Percentiles rank a stretch among this genome's conserved stretches.
These are phyloP conservation scores for Eutypella sp. DNA, from an alignment of 2,329 filamentous ascomycete species.

Conservation along the genomic window DNA sequence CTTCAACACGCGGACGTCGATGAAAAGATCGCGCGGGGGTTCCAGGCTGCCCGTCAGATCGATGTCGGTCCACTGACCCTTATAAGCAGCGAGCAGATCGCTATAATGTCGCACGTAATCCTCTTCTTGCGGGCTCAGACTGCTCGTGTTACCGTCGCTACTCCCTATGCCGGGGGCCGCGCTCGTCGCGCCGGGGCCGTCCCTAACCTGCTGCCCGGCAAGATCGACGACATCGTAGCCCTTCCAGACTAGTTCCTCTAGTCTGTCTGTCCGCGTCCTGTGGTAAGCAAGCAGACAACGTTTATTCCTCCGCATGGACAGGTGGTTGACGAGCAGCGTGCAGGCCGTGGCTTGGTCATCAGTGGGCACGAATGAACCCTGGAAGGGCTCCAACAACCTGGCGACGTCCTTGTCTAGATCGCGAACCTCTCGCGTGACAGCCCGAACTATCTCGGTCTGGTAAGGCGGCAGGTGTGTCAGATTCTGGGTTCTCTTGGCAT, in stretches of 20 bases:
- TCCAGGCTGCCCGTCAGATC: conserved; percentile 91
- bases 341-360: conserved; percentile 80
- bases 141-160: conserved; percentile 58
- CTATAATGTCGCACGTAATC: conserved; percentile 92
- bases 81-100: conserved; percentile 90
- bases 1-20: conserved; percentile 91
- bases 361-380: conserved; percentile 78
- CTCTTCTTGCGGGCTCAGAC: conserved; percentile 90
- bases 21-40: conserved; percentile 91
- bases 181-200: conserved; percentile 28
- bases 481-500: conserved; percentile 91
- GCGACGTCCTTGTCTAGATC: conserved; percentile 85
- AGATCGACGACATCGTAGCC: conserved; percentile 78
- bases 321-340: conserved; percentile 84
- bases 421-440: conserved; percentile 83
- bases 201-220: conserved; percentile 49
- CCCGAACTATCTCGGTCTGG: conserved; percentile 84
- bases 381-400: conserved; percentile 74
- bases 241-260: conserved; percentile 91
- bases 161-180: conserved; percentile 31
- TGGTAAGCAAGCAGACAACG: conserved; percentile 94
- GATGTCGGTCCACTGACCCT: conserved; percentile 97
- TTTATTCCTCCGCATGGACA: conserved; percentile 95
- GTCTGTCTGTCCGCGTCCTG: conserved; percentile 79
- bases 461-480: conserved; percentile 84